A percentile compares a stretch with the other conserved stretches of the same genome.
Conservation (phyloP, 2,329 filamentous ascomycete species). For the Seiridium unicorne region DNA sequence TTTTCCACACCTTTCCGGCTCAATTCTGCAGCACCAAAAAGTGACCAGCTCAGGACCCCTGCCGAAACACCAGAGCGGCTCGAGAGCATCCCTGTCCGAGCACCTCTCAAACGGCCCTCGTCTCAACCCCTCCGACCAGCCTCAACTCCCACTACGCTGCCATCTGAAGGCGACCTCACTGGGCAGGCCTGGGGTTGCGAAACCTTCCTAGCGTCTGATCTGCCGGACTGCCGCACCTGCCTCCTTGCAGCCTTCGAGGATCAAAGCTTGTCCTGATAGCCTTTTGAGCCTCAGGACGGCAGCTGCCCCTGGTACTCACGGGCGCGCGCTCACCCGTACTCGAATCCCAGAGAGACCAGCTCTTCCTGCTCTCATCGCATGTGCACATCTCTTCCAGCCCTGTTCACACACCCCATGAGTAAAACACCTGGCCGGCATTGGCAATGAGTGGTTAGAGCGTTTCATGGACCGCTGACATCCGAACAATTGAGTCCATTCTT, state of each 20-base stretch:
- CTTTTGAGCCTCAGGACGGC: not conserved
- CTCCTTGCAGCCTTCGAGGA: constrained; percentile 5
- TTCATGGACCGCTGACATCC: constrained; percentile 40
- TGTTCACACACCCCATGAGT: not conserved
- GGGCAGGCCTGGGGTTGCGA: constrained; percentile 32
- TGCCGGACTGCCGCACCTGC: constrained; percentile 6
- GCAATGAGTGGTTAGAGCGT: constrained; percentile 26
- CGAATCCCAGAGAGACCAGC: not conserved
- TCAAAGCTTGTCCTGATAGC: not conserved
- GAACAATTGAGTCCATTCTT: constrained; percentile 21
- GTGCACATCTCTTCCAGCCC: constrained; percentile 1
- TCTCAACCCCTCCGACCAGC: constrained; percentile 35
- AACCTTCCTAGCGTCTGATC: constrained; percentile 48
- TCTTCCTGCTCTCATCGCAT: not conserved
- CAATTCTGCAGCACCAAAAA: constrained; percentile 8
- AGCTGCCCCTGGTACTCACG: too few species aligned
- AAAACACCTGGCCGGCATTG: constrained; percentile 1
- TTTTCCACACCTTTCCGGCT: not conserved
- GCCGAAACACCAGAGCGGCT: constrained; percentile 36
- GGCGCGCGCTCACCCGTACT: not conserved
- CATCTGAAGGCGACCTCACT: constrained; percentile 21
- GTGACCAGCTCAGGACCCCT: constrained; percentile 22
- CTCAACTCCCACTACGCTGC: constrained; percentile 10
- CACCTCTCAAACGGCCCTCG: constrained; percentile 39
- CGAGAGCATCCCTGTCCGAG: constrained; percentile 14